These are phyloP conservation scores for Caryopteris hybrid DNA, from an alignment of 305 asterid genomes.

Conservation along the genomic window DNA sequence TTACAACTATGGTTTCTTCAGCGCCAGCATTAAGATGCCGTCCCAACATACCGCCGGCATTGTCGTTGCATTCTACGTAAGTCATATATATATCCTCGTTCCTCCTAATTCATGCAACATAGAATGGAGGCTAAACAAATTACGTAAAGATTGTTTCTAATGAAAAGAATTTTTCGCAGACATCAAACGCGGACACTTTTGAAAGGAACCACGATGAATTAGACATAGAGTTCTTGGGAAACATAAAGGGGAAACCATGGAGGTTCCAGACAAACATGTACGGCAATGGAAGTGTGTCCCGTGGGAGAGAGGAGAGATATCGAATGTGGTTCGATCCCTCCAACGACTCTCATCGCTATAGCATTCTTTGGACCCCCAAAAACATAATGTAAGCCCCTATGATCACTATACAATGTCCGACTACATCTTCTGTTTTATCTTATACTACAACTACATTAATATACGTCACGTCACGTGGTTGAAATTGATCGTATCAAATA, in stretches of 20 bases:
- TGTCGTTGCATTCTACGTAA: conserved; percentile 83
- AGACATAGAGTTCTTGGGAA: conserved; percentile 87
- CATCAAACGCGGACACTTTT: conserved; percentile 66
- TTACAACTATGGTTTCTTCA: conserved; percentile 88
- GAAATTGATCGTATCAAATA: too few relatives aligned
- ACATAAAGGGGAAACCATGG: conserved; percentile 72
- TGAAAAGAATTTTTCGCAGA: too few relatives aligned
- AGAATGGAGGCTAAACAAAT: too few relatives aligned
- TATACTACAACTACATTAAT: too few relatives aligned
- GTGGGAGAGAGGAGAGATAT: conserved; percentile 93
- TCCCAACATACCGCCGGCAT: conserved; percentile 76
- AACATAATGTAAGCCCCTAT: conserved; percentile 48
- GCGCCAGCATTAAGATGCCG: conserved; percentile 87
- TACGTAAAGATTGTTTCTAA: too few relatives aligned
- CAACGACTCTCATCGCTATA: conserved; percentile 62
- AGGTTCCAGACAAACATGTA: conserved; percentile 85
- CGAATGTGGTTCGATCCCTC: conserved; percentile 89
- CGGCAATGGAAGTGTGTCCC: conserved; percentile 78
- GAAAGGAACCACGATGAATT: conserved; percentile 80
- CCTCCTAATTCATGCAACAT: too few relatives aligned
- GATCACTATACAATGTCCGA: too few relatives aligned
- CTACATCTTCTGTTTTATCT: too few relatives aligned
- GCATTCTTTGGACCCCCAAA: conserved; percentile 86
- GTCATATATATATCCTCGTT: too few relatives aligned
- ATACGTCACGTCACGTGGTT: too few relatives aligned